Percentiles rank a stretch among this genome's conserved stretches.
Conservation (phyloP, 495 filamentous ascomycete genomes). For the Aspergillus hancockii region DNA sequence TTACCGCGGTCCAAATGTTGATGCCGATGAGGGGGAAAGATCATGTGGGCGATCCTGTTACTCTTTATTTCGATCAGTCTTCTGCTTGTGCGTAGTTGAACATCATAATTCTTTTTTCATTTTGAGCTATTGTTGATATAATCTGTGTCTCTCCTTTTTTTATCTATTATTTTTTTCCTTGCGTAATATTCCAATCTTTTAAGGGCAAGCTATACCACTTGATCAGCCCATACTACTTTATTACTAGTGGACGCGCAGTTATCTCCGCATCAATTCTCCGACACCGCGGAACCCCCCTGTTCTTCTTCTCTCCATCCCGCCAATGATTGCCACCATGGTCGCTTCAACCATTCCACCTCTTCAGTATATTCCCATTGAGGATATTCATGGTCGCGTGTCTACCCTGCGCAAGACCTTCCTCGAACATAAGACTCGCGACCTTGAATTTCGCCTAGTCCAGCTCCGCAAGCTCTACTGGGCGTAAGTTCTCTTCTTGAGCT, state of each 20-base stretch:
- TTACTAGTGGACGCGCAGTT: neutral
- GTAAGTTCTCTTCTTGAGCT: conserved; percentile 30
- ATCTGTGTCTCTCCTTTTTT: neutral
- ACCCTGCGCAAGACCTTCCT: conserved; percentile 64
- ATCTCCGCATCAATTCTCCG: conserved; percentile 1
- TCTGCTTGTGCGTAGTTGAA: neutral
- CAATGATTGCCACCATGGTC: conserved; percentile 24
- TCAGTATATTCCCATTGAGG: conserved; percentile 64
- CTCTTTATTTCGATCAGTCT: neutral
- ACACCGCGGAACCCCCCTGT: neutral
- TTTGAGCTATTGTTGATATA: neutral
- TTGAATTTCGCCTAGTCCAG: conserved; percentile 81
- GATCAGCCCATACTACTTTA: neutral
- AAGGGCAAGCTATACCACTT: neutral
- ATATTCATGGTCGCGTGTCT: conserved; percentile 60
- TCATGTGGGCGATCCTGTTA: neutral
- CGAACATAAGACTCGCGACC: conserved; percentile 74
- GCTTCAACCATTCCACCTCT: conserved; percentile 53
- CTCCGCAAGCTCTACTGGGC: conserved; percentile 94
- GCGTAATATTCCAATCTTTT: neutral
- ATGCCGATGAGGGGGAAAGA: neutral
- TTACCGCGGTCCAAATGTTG: neutral
- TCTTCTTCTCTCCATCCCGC: neutral
- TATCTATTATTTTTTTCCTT: neutral
- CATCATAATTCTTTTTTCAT: neutral